Conservation (phyloP, 2,329 filamentous ascomycete species). For the Elsinoe australis region DNA sequence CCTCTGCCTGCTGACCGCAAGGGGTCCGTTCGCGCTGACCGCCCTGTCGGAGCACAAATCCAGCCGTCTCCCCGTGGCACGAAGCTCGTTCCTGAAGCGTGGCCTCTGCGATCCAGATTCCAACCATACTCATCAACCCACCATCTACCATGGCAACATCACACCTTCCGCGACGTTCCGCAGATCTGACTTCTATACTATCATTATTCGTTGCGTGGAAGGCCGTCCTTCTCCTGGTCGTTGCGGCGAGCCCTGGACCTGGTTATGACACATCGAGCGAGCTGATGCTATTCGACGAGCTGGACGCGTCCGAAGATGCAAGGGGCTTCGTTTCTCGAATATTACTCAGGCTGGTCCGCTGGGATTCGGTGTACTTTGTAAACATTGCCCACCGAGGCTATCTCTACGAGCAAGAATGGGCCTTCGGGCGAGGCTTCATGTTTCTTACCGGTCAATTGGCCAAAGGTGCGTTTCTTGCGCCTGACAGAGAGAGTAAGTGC, state of each 20-base stretch:
- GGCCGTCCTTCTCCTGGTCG: slow-evolving; percentile 54
- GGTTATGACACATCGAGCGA: slow-evolving; percentile 74
- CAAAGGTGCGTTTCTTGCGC: slow-evolving; percentile 35
- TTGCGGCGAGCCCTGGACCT: slow-evolving; percentile 48
- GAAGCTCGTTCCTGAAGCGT: too few relatives aligned
- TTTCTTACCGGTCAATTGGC: slow-evolving; percentile 36
- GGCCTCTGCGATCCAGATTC: too few relatives aligned
- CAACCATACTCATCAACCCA: not conserved
- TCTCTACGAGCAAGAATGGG: slow-evolving; percentile 76
- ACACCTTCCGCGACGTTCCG: slow-evolving; percentile 10
- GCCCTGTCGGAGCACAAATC: not conserved
- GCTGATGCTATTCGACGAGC: slow-evolving; percentile 38
- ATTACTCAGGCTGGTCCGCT: slow-evolving; percentile 57
- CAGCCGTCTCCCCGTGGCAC: not conserved
- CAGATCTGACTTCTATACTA: slow-evolving; percentile 22
- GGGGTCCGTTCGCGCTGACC: too few relatives aligned
- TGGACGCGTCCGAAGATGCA: slow-evolving; percentile 6
- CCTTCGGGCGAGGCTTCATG: slow-evolving; percentile 58
- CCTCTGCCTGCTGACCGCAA: too few relatives aligned
- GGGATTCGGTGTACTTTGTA: slow-evolving; percentile 75
- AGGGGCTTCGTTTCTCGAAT: slow-evolving; percentile 31
- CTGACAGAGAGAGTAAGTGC: slow-evolving; percentile 26
- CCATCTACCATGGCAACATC: slow-evolving; percentile 7
- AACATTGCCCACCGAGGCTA: slow-evolving; percentile 57
- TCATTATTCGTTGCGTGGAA: slow-evolving; percentile 59